Conservation (phyloP, 352 stramenopile species). For the Globisporangium apiculatum region DNA sequence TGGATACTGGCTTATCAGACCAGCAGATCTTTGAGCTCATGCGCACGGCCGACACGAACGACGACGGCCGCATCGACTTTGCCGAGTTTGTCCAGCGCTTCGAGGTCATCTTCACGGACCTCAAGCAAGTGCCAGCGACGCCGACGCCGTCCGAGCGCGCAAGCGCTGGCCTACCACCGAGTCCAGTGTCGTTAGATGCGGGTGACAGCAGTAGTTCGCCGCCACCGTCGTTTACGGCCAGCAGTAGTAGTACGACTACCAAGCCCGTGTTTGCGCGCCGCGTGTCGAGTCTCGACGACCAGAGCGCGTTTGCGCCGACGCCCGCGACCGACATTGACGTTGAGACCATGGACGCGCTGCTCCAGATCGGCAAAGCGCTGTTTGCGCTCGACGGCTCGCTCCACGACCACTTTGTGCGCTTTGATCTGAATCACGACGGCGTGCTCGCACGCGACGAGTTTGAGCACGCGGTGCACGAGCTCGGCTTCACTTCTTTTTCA, state of each 20-base stretch:
- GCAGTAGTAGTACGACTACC: not conserved
- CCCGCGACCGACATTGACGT: conserved; percentile 62
- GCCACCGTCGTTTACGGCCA: conserved; percentile 1
- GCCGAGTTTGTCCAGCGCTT: conserved; percentile 89
- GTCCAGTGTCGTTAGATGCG: conserved; percentile 15
- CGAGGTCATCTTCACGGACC: conserved; percentile 87
- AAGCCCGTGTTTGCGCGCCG: conserved; percentile 34
- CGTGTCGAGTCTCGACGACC: conserved; percentile 51
- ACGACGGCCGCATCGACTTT: conserved; percentile 89
- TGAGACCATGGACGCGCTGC: conserved; percentile 75
- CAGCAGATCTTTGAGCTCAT: conserved; percentile 92
- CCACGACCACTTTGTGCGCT: conserved; percentile 79
- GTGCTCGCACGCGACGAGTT: conserved; percentile 76
- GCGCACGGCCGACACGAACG: conserved; percentile 89
- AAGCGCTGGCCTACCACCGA: conserved; percentile 7
- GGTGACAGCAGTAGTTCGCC: too few species aligned
- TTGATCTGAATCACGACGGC: conserved; percentile 82
- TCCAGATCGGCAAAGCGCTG: conserved; percentile 71
- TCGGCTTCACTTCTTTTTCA: conserved; percentile 54
- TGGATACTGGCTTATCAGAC: conserved; percentile 90
- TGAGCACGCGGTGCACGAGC: conserved; percentile 50
- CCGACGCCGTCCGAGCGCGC: conserved; percentile 15
- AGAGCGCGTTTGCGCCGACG: conserved; percentile 49
- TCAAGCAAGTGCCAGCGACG: conserved; percentile 28
- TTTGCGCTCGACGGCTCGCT: conserved; percentile 68